Conservation (phyloP, 768 basidiomycete species). For the Tricholoma hemisulphureum region DNA sequence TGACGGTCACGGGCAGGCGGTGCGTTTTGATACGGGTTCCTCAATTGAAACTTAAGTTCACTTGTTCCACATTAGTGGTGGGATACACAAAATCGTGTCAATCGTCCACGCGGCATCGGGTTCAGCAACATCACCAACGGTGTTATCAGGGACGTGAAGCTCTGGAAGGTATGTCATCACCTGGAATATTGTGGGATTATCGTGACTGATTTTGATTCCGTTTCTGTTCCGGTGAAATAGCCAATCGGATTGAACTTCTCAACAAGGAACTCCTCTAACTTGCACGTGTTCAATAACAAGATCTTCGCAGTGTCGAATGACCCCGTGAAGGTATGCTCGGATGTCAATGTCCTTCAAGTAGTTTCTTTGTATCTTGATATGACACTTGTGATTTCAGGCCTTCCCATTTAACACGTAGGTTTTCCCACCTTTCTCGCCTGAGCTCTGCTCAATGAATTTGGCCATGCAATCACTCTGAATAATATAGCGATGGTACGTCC, state of each 20-base stretch:
- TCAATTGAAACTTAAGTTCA: background rate
- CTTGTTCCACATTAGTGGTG: constrained; percentile 46
- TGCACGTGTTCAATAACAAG: constrained; percentile 54
- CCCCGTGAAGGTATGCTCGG: constrained; percentile 22
- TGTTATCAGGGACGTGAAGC: constrained; percentile 56
- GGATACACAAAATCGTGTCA: constrained; percentile 49
- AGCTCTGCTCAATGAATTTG: background rate
- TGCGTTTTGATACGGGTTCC: constrained; percentile 16
- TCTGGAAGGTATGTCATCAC: constrained; percentile 42
- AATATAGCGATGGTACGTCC: constrained; percentile 36
- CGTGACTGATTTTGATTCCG: background rate
- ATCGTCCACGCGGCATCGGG: constrained; percentile 54
- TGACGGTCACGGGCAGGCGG: constrained; percentile 56
- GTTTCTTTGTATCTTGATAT: background rate
- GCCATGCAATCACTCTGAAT: background rate
- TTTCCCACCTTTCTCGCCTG: background rate
- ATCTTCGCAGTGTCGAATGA: constrained; percentile 53
- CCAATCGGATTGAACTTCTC: constrained; percentile 61
- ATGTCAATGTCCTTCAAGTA: background rate
- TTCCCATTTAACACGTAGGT: constrained; percentile 64
- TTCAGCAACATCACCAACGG: constrained; percentile 54
- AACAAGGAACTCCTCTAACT: constrained; percentile 45
- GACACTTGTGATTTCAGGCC: constrained; percentile 29
- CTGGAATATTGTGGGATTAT: background rate
- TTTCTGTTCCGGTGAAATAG: constrained; percentile 27